Base-by-base conservation (phyloP, 192 early-diverging fungal species). In the Helicostylum pulchrum region DNA sequence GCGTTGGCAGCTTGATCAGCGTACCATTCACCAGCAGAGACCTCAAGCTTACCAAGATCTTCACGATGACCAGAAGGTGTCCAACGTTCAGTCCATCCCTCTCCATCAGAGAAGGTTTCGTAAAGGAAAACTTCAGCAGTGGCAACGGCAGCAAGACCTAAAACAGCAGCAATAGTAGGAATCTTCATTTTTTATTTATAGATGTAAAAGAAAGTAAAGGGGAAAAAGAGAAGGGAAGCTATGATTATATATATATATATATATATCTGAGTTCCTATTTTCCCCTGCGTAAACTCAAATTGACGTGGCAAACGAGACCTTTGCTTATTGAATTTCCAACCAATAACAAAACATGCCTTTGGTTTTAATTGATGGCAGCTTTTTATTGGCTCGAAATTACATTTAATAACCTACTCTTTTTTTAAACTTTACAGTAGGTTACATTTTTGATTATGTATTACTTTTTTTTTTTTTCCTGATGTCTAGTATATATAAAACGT, bases 111-210 rank as follows among this genome's bases (percentile, higher is more conserved):
- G 68, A 98, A 98, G 60, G 87, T 88, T 80, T 98, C 94, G 72
- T 94, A 81, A 61, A 93, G 86, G 82, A 92, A 95, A 50, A 91
- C 80, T 59, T 91, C 87, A 63, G 87, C 87, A 53, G 66, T 61
- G 19, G 60, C 67, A 23, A 80, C 36, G 21, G 65, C 51, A 44
- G 65, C 61, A 51, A 76, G 62, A 56, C 74, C 74, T 14, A 76
- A 52, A 44, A 76, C 30, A 68, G 65, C 59, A 54, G 74, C 74
- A 62, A 76, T 58, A 51, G 74, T 76, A 55, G 57, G 48, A 61
- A 68, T 52, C 74, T 76, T 76, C 74, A 76, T 76, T 19, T 19
- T 69, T 56, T 62, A 47, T 31, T n/a, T 44, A 61, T 44, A 64
- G 50, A 63, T 43, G 45, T 44, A 34, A 20, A 61, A 46, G 43